These are phyloP conservation scores for Arthroderma sp. DNA, from an alignment of 2,329 filamentous ascomycete genomes.

Conservation along the genomic window DNA sequence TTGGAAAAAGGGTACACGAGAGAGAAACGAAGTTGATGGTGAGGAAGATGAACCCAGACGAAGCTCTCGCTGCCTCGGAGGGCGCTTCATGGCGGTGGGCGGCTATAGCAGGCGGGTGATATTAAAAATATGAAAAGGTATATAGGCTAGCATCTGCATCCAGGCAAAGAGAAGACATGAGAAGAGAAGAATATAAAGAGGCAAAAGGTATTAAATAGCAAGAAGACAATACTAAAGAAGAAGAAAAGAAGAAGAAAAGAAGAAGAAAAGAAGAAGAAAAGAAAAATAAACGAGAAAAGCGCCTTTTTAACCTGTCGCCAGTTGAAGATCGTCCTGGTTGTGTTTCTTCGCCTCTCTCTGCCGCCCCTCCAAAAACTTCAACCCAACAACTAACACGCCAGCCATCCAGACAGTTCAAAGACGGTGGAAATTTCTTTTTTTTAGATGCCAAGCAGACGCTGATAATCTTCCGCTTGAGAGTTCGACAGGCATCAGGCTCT, in stretches of 20 bases:
- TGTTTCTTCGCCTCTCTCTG: neutral
- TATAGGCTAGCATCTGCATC: neutral
- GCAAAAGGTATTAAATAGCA: neutral
- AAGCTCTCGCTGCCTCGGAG: constrained; percentile 7
- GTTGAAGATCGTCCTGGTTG: neutral
- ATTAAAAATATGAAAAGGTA: neutral
- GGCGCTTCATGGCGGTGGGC: constrained; percentile 5
- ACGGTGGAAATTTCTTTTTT: too few species aligned
- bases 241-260: neutral
- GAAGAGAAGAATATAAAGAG: neutral
- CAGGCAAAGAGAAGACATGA: neutral
- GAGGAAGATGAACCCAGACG: constrained; percentile 3
- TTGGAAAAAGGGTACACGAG: constrained; percentile 6
- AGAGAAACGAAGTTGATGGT: constrained; percentile 9
- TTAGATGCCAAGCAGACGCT: too few species aligned
- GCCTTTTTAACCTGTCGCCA: neutral
- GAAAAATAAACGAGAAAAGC: neutral
- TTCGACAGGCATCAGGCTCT: too few species aligned
- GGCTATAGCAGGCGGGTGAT: too few species aligned
- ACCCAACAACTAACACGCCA: too few species aligned
- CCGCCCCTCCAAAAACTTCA: neutral
- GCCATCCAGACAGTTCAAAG: too few species aligned
- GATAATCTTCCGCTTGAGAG: too few species aligned
- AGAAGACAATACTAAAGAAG: neutral
- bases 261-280: neutral